Conservation (phyloP, 2,329 filamentous ascomycete genomes). For the Meredithiella fracta region DNA sequence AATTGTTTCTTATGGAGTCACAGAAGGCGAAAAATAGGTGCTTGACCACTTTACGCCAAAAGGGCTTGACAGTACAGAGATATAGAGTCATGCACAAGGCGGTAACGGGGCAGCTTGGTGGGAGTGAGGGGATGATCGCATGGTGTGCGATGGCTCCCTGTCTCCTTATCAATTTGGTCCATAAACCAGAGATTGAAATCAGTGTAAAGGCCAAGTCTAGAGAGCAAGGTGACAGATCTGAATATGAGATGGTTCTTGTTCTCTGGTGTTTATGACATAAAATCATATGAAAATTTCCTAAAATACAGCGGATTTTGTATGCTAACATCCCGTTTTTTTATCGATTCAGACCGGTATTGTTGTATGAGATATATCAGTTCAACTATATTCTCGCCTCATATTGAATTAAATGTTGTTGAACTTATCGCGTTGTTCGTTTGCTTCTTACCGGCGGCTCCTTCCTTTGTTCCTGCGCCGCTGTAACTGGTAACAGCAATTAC, state of each 20-base stretch:
- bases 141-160: background rate
- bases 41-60: background rate
- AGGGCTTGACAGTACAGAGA: background rate
- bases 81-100: background rate
- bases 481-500: background rate
- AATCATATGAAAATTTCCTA: too few relatives aligned
- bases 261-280: too few relatives aligned
- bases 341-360: background rate
- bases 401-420: background rate
- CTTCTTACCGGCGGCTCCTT: background rate
- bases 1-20: background rate
- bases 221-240: too few relatives aligned
- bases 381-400: background rate
- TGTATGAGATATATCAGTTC: background rate
- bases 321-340: too few relatives aligned
- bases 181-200: too few relatives aligned
- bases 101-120: background rate
- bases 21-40: background rate
- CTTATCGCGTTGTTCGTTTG: background rate
- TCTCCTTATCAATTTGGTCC: background rate
- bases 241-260: too few relatives aligned
- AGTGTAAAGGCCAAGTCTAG: too few relatives aligned
- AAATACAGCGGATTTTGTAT: too few relatives aligned
- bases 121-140: too few relatives aligned
- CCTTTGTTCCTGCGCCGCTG: background rate